Percentiles rank a stretch among this genome's conserved stretches.
phyloP scores from a whole-genome alignment of 2,329 filamentous ascomycete species.

The Trichoderma sp. region DNA sequence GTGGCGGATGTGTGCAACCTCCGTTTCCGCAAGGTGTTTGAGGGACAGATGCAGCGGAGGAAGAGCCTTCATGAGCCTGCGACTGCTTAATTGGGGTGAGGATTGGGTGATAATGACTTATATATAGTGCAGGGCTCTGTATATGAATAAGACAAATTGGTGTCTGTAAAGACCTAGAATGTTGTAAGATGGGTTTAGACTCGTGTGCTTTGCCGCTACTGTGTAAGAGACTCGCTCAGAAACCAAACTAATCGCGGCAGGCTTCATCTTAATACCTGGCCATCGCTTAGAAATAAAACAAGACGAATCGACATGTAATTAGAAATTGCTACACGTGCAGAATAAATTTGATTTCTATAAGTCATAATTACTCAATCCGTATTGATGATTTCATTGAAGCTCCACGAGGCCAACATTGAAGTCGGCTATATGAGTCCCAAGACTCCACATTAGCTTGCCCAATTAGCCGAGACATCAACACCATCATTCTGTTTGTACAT shows the following conservation, averaged over 20 bases:
- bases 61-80: conserved; percentile 20
- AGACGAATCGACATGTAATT: not conserved
- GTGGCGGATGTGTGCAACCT: conserved; percentile 27
- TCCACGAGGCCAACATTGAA: not conserved
- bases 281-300: not conserved
- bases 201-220: not conserved
- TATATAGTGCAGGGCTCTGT: not conserved
- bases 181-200: not conserved
- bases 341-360: not conserved
- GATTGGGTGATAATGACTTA: not conserved
- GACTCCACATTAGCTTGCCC: not conserved
- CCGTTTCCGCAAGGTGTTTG: conserved; percentile 28
- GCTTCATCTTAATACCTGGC: not conserved
- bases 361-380: not conserved
- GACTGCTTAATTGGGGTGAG: not conserved
- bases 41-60: conserved; percentile 24
- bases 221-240: not conserved
- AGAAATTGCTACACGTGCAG: not conserved
- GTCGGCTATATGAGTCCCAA: conserved; percentile 6
- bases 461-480: conserved; percentile 2
- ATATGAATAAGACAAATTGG: not conserved
- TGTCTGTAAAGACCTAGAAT: not conserved
- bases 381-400: not conserved
- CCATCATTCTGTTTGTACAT: not conserved
- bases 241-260: not conserved